Percentiles rank a stretch among this genome's conserved stretches.
Conservation (phyloP, 2,329 filamentous ascomycete genomes). For the Fusarium subtropicale region DNA sequence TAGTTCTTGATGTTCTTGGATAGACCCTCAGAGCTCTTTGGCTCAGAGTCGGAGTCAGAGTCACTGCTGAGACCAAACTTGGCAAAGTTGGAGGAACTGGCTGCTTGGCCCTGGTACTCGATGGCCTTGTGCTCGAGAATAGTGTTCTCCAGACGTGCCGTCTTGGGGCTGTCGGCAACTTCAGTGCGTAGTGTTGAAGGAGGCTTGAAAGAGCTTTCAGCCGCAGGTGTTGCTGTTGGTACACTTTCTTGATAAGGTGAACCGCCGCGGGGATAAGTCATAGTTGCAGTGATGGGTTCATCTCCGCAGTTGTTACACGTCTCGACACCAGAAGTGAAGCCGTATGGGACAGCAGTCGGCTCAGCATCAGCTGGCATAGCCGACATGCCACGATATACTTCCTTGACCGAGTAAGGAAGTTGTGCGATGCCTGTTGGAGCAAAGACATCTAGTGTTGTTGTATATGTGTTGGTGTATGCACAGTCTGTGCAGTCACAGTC, state of each 20-base stretch:
- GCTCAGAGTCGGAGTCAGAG: not conserved
- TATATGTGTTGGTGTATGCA: slow-evolving; percentile 42
- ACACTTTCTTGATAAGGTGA: slow-evolving; percentile 33
- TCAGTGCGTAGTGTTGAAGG: slow-evolving; percentile 35
- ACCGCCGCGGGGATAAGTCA: slow-evolving; percentile 45
- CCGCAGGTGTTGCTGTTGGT: slow-evolving; percentile 19
- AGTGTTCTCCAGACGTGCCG: slow-evolving; percentile 26
- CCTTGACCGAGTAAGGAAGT: slow-evolving; percentile 41
- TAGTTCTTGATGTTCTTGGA: slow-evolving; percentile 16
- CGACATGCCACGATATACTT: slow-evolving; percentile 46
- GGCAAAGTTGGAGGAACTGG: slow-evolving; percentile 17
- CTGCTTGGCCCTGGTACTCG: slow-evolving; percentile 7
- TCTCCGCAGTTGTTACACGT: slow-evolving; percentile 41
- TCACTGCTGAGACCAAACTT: slow-evolving; percentile 11
- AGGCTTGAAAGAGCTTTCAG: slow-evolving; percentile 9
- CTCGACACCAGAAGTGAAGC: slow-evolving; percentile 38
- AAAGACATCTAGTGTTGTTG: slow-evolving; percentile 44
- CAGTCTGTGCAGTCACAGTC: slow-evolving; percentile 41
- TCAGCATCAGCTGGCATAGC: slow-evolving; percentile 33
- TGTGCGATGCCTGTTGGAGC: slow-evolving; percentile 32
- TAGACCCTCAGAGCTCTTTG: not conserved
- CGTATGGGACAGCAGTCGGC: slow-evolving; percentile 39
- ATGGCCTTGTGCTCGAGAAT: slow-evolving; percentile 31
- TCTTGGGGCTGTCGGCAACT: slow-evolving; percentile 19
- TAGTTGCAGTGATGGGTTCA: slow-evolving; percentile 39